phyloP scores from a whole-genome alignment of 805 yeast genomes.

The Starmerella gropengiesseri region DNA sequence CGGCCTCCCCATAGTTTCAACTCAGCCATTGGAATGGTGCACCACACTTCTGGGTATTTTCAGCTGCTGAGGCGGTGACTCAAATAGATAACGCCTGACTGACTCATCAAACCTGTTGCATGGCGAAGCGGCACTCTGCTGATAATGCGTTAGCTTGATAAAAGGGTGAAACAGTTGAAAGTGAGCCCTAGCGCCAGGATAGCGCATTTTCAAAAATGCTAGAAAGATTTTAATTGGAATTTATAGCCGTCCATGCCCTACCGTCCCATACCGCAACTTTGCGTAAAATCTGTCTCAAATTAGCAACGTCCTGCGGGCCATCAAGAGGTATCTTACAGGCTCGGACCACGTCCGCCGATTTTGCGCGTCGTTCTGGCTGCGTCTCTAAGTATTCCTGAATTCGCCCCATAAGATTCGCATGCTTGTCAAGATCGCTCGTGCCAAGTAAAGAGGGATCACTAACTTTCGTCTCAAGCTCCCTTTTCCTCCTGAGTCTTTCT shows the following conservation, averaged over 20 bases:
- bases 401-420: constrained; percentile 27
- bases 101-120: too few species aligned
- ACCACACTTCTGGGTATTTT: not conserved
- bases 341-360: constrained; percentile 40
- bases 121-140: too few species aligned
- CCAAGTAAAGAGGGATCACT: constrained; percentile 3
- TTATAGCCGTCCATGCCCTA: constrained; percentile 10
- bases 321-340: constrained; percentile 33
- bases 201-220: too few species aligned
- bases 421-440: constrained; percentile 13
- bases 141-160: too few species aligned
- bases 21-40: constrained; percentile 34
- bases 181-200: too few species aligned
- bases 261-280: constrained; percentile 52
- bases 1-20: constrained; percentile 95
- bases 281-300: constrained; percentile 56
- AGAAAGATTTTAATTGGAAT: too few species aligned
- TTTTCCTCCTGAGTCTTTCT: constrained; percentile 37
- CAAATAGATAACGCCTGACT: too few species aligned
- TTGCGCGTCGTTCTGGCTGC: constrained; percentile 35
- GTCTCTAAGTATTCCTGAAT: constrained; percentile 34
- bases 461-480: constrained; percentile 29
- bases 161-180: too few species aligned
- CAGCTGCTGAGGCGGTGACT: too few species aligned
- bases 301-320: constrained; percentile 45